These are phyloP conservation scores for Sextonia rubra DNA, from an alignment of 164 flowering plant species.

Conservation along the genomic window DNA sequence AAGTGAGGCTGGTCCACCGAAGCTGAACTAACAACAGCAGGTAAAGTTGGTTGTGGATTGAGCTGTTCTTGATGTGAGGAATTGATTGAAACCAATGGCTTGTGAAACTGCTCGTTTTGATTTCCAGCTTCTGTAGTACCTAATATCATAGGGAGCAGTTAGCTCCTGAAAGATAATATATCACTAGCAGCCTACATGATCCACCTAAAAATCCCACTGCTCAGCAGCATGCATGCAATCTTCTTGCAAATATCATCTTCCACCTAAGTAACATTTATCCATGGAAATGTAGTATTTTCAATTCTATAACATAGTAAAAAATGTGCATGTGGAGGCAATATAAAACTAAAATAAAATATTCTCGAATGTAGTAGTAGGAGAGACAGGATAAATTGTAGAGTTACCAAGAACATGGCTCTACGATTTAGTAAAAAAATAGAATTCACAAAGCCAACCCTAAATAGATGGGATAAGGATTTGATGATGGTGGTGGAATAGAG, in stretches of 20 bases:
- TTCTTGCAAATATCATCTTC: conserved; percentile 3
- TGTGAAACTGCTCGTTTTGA: conserved; percentile 25
- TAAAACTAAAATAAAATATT: background rate
- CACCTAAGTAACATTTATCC: conserved; percentile 10
- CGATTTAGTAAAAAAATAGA: background rate
- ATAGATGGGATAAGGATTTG: no score
- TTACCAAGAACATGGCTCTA: background rate
- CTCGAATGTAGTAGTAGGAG: background rate
- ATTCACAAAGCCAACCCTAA: background rate
- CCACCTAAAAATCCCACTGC: conserved; percentile 12
- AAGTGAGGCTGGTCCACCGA: conserved; percentile 34
- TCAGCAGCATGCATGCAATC: conserved; percentile 3
- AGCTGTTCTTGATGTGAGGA: conserved; percentile 35
- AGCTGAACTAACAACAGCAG: conserved; percentile 31
- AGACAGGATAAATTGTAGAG: background rate
- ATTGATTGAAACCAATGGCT: conserved; percentile 21
- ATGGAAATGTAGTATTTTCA: conserved; percentile 1
- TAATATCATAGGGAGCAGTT: conserved; percentile 26
- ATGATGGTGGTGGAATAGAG: no score
- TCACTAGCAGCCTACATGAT: background rate
- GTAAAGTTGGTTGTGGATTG: conserved; percentile 30
- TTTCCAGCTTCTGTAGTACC: conserved; percentile 42
- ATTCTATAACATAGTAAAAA: background rate
- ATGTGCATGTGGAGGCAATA: background rate
- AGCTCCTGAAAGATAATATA: conserved; percentile 9